These are phyloP conservation scores for Aspergillus ibericus DNA, from an alignment of 2,329 filamentous ascomycete genomes.

Conservation along the genomic window DNA sequence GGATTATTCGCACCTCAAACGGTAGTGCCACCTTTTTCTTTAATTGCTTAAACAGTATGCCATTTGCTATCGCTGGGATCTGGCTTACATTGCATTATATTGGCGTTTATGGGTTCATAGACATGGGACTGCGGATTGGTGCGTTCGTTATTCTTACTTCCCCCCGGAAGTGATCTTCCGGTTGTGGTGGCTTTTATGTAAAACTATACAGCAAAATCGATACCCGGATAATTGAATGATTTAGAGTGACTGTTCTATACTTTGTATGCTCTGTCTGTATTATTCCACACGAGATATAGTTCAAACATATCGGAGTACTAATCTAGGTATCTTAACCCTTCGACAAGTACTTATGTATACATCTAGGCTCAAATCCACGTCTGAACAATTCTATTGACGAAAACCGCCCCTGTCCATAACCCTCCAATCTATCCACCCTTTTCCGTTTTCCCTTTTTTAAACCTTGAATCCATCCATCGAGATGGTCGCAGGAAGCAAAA, in stretches of 20 bases:
- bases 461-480: not conserved
- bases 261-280: no score
- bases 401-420: not conserved
- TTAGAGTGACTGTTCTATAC: not conserved
- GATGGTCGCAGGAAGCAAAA: not conserved
- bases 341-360: not conserved
- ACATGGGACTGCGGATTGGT: not conserved
- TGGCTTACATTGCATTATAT: not conserved
- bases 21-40: constrained; percentile 19
- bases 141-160: not conserved
- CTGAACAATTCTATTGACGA: not conserved
- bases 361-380: not conserved
- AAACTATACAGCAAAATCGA: constrained; percentile 12
- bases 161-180: not conserved
- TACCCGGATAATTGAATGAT: constrained; percentile 3
- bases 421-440: constrained; percentile 1
- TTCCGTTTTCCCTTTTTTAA: not conserved
- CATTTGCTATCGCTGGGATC: not conserved
- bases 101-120: constrained; percentile 7
- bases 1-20: constrained; percentile 61
- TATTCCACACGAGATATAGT: no score
- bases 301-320: no score
- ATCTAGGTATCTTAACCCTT: not conserved
- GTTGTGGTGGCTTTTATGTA: constrained; percentile 12
- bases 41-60: not conserved